Evolutionary conservation across 345 rosid genomes (phyloP), one percentile per base, ranked within the genome.

Genomic region (Iberis pinnata): DNA sequence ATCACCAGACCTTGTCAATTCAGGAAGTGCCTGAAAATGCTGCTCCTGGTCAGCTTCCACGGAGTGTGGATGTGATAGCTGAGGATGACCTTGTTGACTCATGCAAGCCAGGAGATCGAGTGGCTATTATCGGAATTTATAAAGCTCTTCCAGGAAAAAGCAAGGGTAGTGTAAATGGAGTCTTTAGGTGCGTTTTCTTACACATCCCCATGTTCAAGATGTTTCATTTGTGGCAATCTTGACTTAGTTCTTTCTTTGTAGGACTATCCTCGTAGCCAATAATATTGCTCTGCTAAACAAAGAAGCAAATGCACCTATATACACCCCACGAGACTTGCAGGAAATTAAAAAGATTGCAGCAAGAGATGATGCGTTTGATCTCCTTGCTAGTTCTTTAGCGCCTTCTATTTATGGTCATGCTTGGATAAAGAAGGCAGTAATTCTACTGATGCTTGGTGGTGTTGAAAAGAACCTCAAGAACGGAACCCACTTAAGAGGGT

Each of bases 31-130:
- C 98, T 8, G 98, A 92, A 69, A 92, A 88, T 60, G 76, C 98
- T 77, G 97, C 98, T 71, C 98, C 98, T 60, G 98, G 98, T 69
- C 98, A 92, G 75, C 95, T 92, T 67, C 98, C 98, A 46, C 80
- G 98, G 36, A 85, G 95, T 0, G 95, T 92, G 46, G 98, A 92
- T 78, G 75, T 81, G 58, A 83, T 92, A 49, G 88, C 83, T 56
- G 98, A 92, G 79, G 98, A 92, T 65, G 97, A 92, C 68, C 66
- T 92, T 65, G 97, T 92, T 69, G 98, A 92, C 68, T 80, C 85
- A 40, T 92, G 98, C 67, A 92, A 92, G 70, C 98, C 97, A 43
- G 98, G 98, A 65, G 98, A 92, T 69, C 83, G 98, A 41, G 98
- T 92, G 60, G 81, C 95, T 32, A 72, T 88, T 63, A 88, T 83